Conservation (phyloP, 2,329 filamentous ascomycete genomes). For the Pestalotiopsis sp. region DNA sequence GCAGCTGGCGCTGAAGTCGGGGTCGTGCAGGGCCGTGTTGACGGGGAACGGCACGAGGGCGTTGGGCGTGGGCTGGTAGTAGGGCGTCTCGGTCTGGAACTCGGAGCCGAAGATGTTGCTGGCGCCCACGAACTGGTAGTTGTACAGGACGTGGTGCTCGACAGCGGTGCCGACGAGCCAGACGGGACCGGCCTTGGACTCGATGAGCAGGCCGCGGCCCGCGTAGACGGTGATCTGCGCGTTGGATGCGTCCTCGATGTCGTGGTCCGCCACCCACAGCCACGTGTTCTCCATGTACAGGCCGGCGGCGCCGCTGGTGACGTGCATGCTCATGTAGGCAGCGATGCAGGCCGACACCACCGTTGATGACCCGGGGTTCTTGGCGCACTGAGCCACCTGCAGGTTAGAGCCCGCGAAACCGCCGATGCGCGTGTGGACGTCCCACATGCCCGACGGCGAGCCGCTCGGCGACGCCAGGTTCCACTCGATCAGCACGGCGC, state of each 20-base stretch:
- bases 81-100: slow-evolving; percentile 70
- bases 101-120: slow-evolving; percentile 61
- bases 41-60: slow-evolving; percentile 55
- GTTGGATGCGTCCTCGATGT: slow-evolving; percentile 52
- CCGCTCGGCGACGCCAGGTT: slow-evolving; percentile 59
- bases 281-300: slow-evolving; percentile 48
- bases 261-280: slow-evolving; percentile 55
- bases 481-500: slow-evolving; percentile 74
- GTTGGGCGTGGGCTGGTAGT: slow-evolving; percentile 64
- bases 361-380: slow-evolving; percentile 41
- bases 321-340: slow-evolving; percentile 41
- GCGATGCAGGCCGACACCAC: slow-evolving; percentile 38
- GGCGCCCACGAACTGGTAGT: slow-evolving; percentile 64
- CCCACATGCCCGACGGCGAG: slow-evolving; percentile 65
- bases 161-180: slow-evolving; percentile 64
- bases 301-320: slow-evolving; percentile 34
- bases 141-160: slow-evolving; percentile 65
- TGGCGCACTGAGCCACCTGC: slow-evolving; percentile 68
- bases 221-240: slow-evolving; percentile 55
- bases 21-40: slow-evolving; percentile 43
- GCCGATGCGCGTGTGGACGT: slow-evolving; percentile 75
- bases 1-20: slow-evolving; percentile 49
- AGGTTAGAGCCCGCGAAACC: slow-evolving; percentile 71
- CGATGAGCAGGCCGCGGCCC: slow-evolving; percentile 51
- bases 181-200: slow-evolving; percentile 40